Percentiles rank a stretch among this genome's conserved stretches.
Evolutionary conservation across 2,329 filamentous ascomycete genomes (phyloP).

Genomic region (Aspergillus sp.): DNA sequence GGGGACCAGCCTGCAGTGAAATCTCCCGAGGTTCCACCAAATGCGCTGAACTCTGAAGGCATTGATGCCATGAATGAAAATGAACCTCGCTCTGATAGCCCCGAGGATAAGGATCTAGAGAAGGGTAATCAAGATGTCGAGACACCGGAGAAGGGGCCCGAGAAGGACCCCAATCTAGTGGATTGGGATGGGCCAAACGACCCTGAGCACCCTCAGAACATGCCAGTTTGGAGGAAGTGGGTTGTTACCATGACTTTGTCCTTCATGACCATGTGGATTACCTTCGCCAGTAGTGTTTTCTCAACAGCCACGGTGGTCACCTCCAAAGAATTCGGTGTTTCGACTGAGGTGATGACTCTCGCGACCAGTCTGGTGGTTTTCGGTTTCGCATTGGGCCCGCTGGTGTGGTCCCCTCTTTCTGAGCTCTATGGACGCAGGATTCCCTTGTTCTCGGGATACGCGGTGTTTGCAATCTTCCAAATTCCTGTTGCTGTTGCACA

Average conservation of each 20-base stretch:
- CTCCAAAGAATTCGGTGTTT: conserved; percentile 40
- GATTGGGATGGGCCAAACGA: conserved; percentile 29
- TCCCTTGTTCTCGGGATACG: conserved; percentile 47
- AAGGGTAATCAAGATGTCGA: conserved; percentile 9
- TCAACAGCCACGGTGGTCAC: conserved; percentile 38
- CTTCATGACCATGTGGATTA: conserved; percentile 40
- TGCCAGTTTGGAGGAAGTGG: conserved; percentile 34
- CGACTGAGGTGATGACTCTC: conserved; percentile 35
- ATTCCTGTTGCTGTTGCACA: conserved; percentile 51
- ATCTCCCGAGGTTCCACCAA: conserved; percentile 9
- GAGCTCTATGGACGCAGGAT: conserved; percentile 48
- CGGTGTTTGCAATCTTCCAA: conserved; percentile 49
- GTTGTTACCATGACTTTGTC: conserved; percentile 27
- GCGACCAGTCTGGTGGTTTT: conserved; percentile 43
- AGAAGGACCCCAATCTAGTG: conserved; percentile 25
- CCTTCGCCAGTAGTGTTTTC: conserved; percentile 45
- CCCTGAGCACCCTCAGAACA: conserved; percentile 28
- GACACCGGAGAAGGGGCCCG: conserved; percentile 3
- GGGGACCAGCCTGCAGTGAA: conserved; percentile 2
- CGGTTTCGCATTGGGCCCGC: conserved; percentile 52
- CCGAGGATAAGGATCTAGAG: conserved; percentile 2
- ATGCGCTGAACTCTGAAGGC: conserved; percentile 5
- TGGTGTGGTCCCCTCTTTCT: conserved; percentile 41
- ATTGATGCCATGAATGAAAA: conserved; percentile 1
- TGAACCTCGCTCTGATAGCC: too few species aligned